phyloP scores from a whole-genome alignment of 148 eudicot genomes.

The Rhododendron ovatum region DNA sequence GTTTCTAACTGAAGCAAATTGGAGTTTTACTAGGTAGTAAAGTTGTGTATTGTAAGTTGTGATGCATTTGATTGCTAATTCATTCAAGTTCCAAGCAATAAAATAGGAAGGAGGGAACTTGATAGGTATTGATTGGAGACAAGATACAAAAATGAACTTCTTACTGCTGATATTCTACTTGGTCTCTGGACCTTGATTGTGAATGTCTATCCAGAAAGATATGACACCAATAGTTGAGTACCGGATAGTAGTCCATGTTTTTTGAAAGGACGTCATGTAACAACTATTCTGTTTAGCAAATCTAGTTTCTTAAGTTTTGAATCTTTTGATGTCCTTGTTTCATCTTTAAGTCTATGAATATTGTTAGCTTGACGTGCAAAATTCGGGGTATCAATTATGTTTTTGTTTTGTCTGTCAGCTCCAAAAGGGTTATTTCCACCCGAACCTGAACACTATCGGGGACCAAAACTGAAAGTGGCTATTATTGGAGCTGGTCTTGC shows the following conservation, averaged over 20 bases:
- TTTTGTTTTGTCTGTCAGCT: slow-evolving; percentile 49
- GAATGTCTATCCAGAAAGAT: not conserved
- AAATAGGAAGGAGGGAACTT: not conserved
- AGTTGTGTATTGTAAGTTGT: not conserved
- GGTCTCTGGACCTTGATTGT: not conserved
- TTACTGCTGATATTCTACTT: not conserved
- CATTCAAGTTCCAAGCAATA: not conserved
- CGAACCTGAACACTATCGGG: slow-evolving; percentile 77
- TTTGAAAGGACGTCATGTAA: not conserved
- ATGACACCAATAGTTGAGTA: not conserved
- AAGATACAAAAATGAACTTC: not conserved
- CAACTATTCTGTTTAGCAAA: not conserved
- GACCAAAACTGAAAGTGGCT: slow-evolving; percentile 96
- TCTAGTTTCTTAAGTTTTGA: not conserved
- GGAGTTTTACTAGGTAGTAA: not conserved
- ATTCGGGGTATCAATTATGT: not conserved
- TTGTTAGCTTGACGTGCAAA: not conserved
- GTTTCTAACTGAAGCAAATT: not conserved
- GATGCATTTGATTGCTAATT: not conserved
- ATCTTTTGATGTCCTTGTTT: not conserved
- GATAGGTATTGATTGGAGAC: not conserved
- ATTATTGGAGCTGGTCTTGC: slow-evolving; percentile 98
- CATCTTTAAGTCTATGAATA: not conserved
- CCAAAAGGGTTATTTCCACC: slow-evolving; percentile 97
- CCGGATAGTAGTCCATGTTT: not conserved